Base-by-base conservation (phyloP, 371 early-diverging fungal species). In the Saksenaea oblongispora region DNA sequence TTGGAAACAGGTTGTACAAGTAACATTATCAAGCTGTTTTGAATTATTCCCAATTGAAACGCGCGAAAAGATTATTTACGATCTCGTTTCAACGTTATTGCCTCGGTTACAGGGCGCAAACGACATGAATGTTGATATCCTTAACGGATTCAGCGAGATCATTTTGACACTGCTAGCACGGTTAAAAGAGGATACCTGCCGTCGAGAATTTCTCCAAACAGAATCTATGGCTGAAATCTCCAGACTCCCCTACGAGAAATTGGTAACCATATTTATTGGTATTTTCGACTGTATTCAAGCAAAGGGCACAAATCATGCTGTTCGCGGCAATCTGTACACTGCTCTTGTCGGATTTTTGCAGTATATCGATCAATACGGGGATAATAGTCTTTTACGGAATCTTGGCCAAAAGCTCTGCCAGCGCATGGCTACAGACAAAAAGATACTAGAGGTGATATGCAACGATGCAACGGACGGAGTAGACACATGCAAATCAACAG, bases 271-370 rank as follows among this genome's bases (percentile, higher is more conserved):
- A 34, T 87, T 89, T 78, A 81, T 72, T 47, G 83, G 82, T 26
- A 82, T 95, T 22, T 67, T 94, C 41, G 83, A 80, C 9, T 83
- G 87, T 13, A 86, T 90, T 24, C 66, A 84, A 36, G 80, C 74
- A 5, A 66, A 85, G 0, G 83, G 83, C 3, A 70, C 84, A 2
- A 82, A 86, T 3, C 65, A 84, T 8, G 83, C 83, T 15, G 71
- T 90, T 24, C 87, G 96, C 4, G 91, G 90, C 35, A 92, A 92
- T 67, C 65, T 93, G 54, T 95, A 95, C 70, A 78, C 89, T 22
- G 84, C 91, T 0, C 67, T 96, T 37, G 78, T 90, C 56, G 83
- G 84, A 53, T 86, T 89, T 54, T 69, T 93, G 37, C 84, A 87
- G 61, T 91, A 89, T 66, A 76, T 76, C 68, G 66, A 41, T 63